These are phyloP conservation scores for Xylaria scruposa DNA, from an alignment of 495 filamentous ascomycete species.

Conservation along the genomic window DNA sequence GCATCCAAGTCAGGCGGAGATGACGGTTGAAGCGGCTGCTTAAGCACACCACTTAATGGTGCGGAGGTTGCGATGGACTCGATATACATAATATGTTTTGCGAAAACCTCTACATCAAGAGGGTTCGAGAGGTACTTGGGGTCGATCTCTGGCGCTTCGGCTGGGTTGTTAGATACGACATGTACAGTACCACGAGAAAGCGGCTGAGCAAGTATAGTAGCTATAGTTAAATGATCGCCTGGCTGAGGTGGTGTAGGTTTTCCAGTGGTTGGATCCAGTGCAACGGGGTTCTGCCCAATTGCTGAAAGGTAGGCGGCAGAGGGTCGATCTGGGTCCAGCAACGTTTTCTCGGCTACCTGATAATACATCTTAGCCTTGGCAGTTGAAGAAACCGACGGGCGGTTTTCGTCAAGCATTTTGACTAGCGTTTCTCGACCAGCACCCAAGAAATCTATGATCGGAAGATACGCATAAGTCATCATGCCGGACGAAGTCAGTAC, in stretches of 20 bases:
- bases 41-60: constrained; percentile 20
- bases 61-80: constrained; percentile 15
- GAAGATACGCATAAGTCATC: constrained; percentile 25
- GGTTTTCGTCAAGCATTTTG: constrained; percentile 7
- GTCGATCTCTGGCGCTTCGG: constrained; percentile 52
- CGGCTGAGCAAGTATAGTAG: constrained; percentile 53
- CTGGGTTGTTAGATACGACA: constrained; percentile 50
- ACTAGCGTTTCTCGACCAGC: background rate
- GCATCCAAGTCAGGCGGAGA: constrained; percentile 3
- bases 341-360: constrained; percentile 24
- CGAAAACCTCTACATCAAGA: constrained; percentile 58
- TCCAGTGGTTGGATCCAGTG: constrained; percentile 25
- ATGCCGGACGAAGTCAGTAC: constrained; percentile 25
- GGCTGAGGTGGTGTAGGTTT: constrained; percentile 33
- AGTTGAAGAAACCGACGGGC: background rate
- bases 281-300: background rate
- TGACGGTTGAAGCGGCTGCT: constrained; percentile 10
- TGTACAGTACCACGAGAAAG: constrained; percentile 66
- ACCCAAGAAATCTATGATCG: background rate
- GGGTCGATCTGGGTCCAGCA: constrained; percentile 22
- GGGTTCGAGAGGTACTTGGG: constrained; percentile 62
- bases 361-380: background rate
- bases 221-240: constrained; percentile 54
- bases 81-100: constrained; percentile 34
- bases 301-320: constrained; percentile 24